Evolutionary conservation across 1,284 basidiomycete species (phyloP).

Genomic region (Neolentinus lepideus): DNA sequence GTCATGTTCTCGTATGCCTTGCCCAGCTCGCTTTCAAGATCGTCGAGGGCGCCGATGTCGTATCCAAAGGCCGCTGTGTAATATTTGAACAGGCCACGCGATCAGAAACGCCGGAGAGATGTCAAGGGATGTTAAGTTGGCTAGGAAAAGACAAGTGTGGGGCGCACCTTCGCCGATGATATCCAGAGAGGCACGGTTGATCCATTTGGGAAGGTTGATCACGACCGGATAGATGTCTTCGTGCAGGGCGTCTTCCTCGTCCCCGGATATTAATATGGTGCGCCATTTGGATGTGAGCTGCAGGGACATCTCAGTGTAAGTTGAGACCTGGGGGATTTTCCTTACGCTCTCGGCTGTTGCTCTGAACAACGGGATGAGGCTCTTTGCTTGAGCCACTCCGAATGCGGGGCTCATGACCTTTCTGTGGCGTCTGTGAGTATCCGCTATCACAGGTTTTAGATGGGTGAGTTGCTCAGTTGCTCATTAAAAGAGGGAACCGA

Average conservation of each 20-base stretch:
- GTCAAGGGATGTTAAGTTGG: not conserved
- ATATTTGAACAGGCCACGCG: not conserved
- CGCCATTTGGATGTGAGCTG: not conserved
- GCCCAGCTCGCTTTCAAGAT: not conserved
- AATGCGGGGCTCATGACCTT: conserved; percentile 1
- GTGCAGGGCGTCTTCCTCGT: not conserved
- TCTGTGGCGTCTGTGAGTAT: not conserved
- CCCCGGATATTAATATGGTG: not conserved
- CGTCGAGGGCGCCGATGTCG: not conserved
- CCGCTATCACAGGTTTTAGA: not conserved
- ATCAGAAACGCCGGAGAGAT: not conserved
- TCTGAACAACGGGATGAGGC: not conserved
- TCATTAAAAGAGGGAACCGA: not conserved
- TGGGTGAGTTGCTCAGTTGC: not conserved
- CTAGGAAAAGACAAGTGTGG: not conserved
- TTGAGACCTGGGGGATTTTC: not conserved
- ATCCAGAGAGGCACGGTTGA: not conserved
- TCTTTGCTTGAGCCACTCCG: not conserved
- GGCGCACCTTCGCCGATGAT: not conserved
- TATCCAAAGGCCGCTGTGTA: not conserved
- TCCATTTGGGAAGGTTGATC: not conserved
- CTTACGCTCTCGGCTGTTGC: not conserved
- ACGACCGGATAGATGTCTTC: not conserved
- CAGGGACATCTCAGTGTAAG: not conserved
- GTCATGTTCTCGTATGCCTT: conserved; percentile 2